Evolutionary conservation across 225 moss, liverwort and hornwort genomes (phyloP).

Genomic region (Marchantia paleacea): DNA sequence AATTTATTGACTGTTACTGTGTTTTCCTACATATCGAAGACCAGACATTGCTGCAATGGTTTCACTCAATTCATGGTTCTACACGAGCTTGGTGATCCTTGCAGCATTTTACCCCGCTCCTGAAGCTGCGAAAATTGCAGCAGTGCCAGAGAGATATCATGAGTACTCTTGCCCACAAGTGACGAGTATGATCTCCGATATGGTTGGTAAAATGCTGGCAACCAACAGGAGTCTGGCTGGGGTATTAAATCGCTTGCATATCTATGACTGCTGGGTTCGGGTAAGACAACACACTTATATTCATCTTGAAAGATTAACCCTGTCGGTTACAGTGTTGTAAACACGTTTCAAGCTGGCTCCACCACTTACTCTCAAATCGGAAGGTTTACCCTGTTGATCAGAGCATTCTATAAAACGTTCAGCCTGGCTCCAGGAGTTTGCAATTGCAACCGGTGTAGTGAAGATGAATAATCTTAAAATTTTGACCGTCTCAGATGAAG

Average conservation of each 20-base stretch:
- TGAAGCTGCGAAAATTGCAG: not conserved
- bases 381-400: no score
- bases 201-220: not conserved
- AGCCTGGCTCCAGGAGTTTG: no score
- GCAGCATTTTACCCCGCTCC: not conserved
- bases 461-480: no score
- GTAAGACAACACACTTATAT: not conserved
- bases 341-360: no score
- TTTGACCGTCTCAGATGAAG: no score
- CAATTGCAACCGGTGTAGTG: no score
- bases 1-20: no score
- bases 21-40: no score
- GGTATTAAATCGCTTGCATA: not conserved
- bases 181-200: not conserved
- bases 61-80: not conserved
- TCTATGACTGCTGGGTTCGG: constrained; percentile 7
- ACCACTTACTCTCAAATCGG: no score
- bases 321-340: no score
- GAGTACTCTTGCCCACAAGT: not conserved
- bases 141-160: not conserved
- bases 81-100: not conserved
- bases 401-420: no score
- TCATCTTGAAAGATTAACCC: no score
- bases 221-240: constrained; percentile 2
- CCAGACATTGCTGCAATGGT: not conserved